Base-by-base conservation (phyloP, 495 filamentous ascomycete species). In the Glarea lozoyensis region DNA sequence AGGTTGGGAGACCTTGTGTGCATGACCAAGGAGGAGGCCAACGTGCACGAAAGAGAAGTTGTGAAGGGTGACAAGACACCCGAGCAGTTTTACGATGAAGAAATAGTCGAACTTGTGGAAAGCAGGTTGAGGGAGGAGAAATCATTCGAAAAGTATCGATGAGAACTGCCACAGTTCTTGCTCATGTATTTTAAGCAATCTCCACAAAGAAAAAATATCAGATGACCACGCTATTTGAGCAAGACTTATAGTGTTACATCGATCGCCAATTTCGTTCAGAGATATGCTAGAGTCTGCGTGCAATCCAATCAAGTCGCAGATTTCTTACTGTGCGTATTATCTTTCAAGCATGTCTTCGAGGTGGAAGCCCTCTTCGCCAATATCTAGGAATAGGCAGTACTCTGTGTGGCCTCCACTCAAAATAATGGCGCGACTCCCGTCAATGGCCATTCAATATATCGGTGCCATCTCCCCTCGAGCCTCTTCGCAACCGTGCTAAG, bases 21-120 rank as follows among this genome's bases (percentile, higher is more conserved):
- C 52, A 88, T 99, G 88, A 97, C 93, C 6, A 96, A 92, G 61
- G 90, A 97, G 46, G 92, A 97, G 59, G 82, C 79, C n/a, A 65
- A 71, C 10, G 68, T 69, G 40, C 92, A 98, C 56, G 84, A 90
- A 56, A 79, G 77, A 48, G 75, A 86, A 54, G 75, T 95, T 12
- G 59, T 97, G n/a, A 77, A 70, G 48, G 86, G 72, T 1, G 69
- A 65, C 4, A 84, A 81, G 68, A 66, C 38, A 11, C 70, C 70
- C 9, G 80, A 86, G 56, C 80, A 90, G 6, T 34, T 94, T 27
- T 96, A 94, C 56, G 75, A 79, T 43, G 56, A 53, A 18, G 68
- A 72, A 15, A 74, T 82, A 1, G 54, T 89, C 10, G 69, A 78
- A 48, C 61, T 65, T 24, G 84, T 94, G 18, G 72, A 79, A 51